Percentiles rank a stretch among this genome's conserved stretches.
Evolutionary conservation across 2,329 filamentous ascomycete genomes (phyloP).

Genomic region (Paracamarosporium sp.): DNA sequence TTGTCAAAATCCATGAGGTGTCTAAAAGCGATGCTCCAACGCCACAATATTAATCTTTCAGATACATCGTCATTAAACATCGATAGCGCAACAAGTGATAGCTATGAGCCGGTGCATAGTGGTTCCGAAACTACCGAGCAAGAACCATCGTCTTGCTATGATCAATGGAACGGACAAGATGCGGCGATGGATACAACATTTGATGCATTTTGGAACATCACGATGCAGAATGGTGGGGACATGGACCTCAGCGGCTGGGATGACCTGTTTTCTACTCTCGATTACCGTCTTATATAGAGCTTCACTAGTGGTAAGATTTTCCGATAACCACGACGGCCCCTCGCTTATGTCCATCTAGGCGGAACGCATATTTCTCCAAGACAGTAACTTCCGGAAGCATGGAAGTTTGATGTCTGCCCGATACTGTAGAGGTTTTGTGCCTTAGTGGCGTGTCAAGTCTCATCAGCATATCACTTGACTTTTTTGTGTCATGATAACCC

Average conservation of each 20-base stretch:
- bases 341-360: no score
- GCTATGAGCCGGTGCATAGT: neutral
- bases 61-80: neutral
- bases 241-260: constrained; percentile 6
- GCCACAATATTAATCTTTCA: constrained; percentile 3
- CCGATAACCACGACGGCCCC: neutral
- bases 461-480: no score
- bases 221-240: neutral
- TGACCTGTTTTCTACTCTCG: constrained; percentile 5
- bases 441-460: no score
- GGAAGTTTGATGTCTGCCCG: no score
- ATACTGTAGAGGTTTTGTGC: no score
- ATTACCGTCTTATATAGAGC: neutral
- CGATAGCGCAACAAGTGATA: neutral
- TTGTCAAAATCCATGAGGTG: neutral
- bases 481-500: no score
- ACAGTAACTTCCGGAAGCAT: no score
- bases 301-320: neutral
- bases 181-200: neutral
- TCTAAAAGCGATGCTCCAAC: neutral
- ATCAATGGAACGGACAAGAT: neutral
- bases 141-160: neutral
- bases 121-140: neutral
- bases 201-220: constrained; percentile 4
- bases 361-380: no score